A percentile compares a stretch with the other conserved stretches of the same genome.
These are phyloP conservation scores for Chloris gayana DNA, from an alignment of 176 grass and related monocot species.

Conservation along the genomic window DNA sequence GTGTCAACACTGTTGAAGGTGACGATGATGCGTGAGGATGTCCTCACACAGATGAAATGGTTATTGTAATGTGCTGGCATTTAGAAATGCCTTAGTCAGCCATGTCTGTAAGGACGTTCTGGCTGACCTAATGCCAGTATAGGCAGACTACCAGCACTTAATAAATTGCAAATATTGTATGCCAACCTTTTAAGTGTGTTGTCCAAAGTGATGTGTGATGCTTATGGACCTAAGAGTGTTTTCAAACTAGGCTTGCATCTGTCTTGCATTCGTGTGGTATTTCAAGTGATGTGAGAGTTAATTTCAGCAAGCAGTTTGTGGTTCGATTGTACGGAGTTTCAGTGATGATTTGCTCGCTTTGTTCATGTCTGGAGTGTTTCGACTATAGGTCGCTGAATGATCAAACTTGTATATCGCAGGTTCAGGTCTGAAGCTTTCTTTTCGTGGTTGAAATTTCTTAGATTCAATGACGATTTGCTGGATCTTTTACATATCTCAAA, in stretches of 20 bases:
- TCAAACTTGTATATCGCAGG: neutral
- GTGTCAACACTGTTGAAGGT: constrained; percentile 72
- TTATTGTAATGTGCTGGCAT: constrained; percentile 11
- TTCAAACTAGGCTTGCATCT: neutral
- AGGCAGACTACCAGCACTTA: constrained; percentile 25
- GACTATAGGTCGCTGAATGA: neutral
- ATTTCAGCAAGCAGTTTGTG: neutral
- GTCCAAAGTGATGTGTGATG: neutral
- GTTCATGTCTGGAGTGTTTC: neutral
- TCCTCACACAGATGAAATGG: neutral
- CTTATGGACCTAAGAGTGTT: neutral
- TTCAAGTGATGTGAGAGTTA: neutral
- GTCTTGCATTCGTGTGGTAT: too few species aligned
- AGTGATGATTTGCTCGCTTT: neutral
- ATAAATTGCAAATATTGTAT: constrained; percentile 15
- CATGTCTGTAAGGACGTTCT: constrained; percentile 25
- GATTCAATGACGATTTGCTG: neutral
- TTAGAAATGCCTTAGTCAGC: constrained; percentile 28
- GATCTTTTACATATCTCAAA: too few species aligned
- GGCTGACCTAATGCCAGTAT: constrained; percentile 24
- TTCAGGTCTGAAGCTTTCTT: neutral
- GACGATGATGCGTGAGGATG: constrained; percentile 53
- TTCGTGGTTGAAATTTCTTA: neutral
- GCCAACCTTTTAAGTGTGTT: neutral
- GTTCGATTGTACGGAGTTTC: neutral